Base-by-base conservation (phyloP, 257 asterid genomes). In the Echium plantagineum region DNA sequence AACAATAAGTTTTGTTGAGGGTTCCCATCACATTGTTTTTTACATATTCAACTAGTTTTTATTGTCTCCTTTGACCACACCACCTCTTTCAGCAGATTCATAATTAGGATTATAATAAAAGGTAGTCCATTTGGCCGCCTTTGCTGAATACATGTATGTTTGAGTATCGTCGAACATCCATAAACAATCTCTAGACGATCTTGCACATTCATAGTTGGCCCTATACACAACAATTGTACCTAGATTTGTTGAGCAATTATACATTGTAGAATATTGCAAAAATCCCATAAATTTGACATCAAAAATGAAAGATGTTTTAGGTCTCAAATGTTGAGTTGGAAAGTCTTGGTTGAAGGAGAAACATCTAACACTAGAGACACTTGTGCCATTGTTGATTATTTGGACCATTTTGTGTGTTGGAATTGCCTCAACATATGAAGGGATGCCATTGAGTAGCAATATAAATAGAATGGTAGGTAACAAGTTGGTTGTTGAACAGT, bases 181-280 rank as follows among this genome's bases (percentile, higher is more conserved):
- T 0, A 18, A 83, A 85, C 48, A 69, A 69, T 84, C 88, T 83
- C 0, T 69, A 2, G 16, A 15, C 12, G 4, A 12, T 42, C 2
- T 12, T 13, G 54, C 47, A 63, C 94, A 83, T n/a, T 51, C 60
- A 7, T 80, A 80, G 70, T 62, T 60, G 52, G 53, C 75, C 16
- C 46, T 69, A 69, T 58, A 85, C 3, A 83, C 94, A 0, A 80
- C 71, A 6, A 85, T 80, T 0, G 85, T 85, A 58, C 86, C 88
- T 79, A 83, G 78, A 21, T 85, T 83, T 63, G 94, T 85, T 55
- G 94, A 83, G 78, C 94, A 84, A 63, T 84, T 84, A 78, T 73
- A 84, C 89, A 84, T 81, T 42, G 49, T 42, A 17, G 49, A 42
- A 13, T 42, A 42, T 58, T 84, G 78, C 63, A 69, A 79, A 15